phyloP scores from a whole-genome alignment of 202 grass and related monocot species.

The Sporobolus alterniflorus region DNA sequence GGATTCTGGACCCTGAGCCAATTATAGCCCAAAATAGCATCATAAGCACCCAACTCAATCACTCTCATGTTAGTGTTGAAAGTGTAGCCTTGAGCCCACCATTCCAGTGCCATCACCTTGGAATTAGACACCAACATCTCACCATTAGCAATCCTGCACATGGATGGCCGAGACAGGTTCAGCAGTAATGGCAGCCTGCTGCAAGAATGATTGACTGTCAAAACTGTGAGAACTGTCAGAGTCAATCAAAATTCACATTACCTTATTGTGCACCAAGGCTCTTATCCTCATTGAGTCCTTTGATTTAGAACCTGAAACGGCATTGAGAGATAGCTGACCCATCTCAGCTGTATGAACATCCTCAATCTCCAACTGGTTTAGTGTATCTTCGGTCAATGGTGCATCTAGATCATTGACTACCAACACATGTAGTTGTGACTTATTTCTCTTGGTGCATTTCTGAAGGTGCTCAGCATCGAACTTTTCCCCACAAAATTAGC shows the following conservation, averaged over 20 bases:
- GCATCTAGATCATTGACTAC: background rate
- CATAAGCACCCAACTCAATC: background rate
- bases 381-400: background rate
- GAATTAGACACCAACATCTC: accelerated
- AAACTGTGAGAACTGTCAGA: background rate
- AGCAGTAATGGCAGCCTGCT: background rate
- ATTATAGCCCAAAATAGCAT: background rate
- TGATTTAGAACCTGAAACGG: background rate
- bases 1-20: background rate
- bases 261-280: background rate
- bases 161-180: no score
- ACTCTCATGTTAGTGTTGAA: background rate
- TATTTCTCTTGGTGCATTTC: no score
- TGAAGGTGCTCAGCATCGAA: background rate
- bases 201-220: background rate
- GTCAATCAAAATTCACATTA: background rate
- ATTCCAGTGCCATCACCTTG: background rate
- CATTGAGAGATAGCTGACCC: background rate
- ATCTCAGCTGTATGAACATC: background rate
- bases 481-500: background rate
- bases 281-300: background rate
- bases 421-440: background rate
- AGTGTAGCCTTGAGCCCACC: background rate
- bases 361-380: background rate
- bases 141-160: no score